Evolutionary conservation across 768 basidiomycete species (phyloP).

Genomic region (Podaxis carcinomalis): DNA sequence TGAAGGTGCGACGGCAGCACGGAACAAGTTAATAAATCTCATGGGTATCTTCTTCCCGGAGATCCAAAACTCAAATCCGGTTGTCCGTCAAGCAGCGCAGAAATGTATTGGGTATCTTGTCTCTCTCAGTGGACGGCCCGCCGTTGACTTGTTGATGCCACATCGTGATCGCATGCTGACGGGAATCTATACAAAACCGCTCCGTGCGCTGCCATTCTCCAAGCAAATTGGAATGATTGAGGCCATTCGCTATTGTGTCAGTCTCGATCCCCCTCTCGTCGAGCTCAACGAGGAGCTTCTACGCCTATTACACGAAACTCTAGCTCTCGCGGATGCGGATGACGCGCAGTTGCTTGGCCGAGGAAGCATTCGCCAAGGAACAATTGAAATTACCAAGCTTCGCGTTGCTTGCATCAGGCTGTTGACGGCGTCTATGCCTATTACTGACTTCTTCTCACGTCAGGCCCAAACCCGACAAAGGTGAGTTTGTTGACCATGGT

Average conservation of each 20-base stretch:
- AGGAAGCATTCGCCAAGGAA: conserved; percentile 70
- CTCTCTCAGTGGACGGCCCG: conserved; percentile 62
- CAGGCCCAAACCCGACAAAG: conserved; percentile 83
- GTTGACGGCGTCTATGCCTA: conserved; percentile 89
- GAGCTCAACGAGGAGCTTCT: conserved; percentile 91
- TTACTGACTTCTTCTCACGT: conserved; percentile 88
- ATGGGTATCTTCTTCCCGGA: conserved; percentile 86
- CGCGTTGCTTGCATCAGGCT: conserved; percentile 93
- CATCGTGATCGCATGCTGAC: conserved; percentile 86
- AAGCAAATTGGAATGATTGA: conserved; percentile 99
- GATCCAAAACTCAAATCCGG: conserved; percentile 78
- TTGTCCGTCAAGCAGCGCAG: conserved; percentile 83
- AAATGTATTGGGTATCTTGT: conserved; percentile 76
- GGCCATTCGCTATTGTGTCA: conserved; percentile 90
- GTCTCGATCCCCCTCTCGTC: conserved; percentile 81
- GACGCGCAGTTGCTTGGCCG: conserved; percentile 79
- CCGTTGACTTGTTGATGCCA: conserved; percentile 75
- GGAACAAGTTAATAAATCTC: conserved; percentile 61
- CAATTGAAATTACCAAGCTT: conserved; percentile 79
- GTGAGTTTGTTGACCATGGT: conserved; percentile 34
- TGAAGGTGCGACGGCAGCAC: conserved; percentile 39
- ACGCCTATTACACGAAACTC: conserved; percentile 86
- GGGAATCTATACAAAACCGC: conserved; percentile 92
- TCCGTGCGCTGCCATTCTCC: conserved; percentile 89
- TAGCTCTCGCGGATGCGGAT: conserved; percentile 94